phyloP scores from a whole-genome alignment of 805 yeast species.

The Starmerella apicola region DNA sequence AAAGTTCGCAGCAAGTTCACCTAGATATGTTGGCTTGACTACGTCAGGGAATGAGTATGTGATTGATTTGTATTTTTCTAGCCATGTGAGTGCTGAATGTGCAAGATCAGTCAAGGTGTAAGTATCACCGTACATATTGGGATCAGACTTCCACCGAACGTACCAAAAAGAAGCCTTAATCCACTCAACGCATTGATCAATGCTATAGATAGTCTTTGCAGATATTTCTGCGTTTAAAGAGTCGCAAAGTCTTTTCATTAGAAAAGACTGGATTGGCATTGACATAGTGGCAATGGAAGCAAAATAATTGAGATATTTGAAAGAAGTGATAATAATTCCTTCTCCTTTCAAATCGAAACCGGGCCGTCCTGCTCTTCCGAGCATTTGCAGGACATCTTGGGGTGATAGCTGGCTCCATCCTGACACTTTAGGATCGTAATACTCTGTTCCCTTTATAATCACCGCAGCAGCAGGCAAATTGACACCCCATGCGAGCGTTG shows the following conservation, averaged over 20 bases:
- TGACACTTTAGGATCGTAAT: constrained; percentile 83
- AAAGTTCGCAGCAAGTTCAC: constrained; percentile 73
- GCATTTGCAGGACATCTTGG: constrained; percentile 89
- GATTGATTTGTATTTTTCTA: constrained; percentile 47
- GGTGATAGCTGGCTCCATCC: constrained; percentile 86
- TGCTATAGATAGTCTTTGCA: constrained; percentile 46
- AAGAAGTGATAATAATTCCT: constrained; percentile 84
- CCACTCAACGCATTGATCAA: constrained; percentile 71
- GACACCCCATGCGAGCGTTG: constrained; percentile 99
- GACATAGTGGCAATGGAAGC: constrained; percentile 85
- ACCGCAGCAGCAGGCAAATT: constrained; percentile 97
- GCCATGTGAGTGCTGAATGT: constrained; percentile 59
- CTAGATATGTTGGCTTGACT: constrained; percentile 50
- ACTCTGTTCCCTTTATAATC: constrained; percentile 86
- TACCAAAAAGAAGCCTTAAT: constrained; percentile 63
- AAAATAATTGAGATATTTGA: constrained; percentile 74
- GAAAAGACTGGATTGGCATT: constrained; percentile 81
- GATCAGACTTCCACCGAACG: constrained; percentile 64
- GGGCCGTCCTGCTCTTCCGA: constrained; percentile 98
- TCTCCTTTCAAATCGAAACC: constrained; percentile 85
- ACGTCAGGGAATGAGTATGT: constrained; percentile 43
- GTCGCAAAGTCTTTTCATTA: constrained; percentile 60
- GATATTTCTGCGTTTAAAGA: constrained; percentile 78
- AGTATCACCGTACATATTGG: constrained; percentile 50
- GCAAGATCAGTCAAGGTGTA: constrained; percentile 38